These are phyloP conservation scores for Hygrophorus pudorinus DNA, from an alignment of 768 basidiomycete species.

Conservation along the genomic window DNA sequence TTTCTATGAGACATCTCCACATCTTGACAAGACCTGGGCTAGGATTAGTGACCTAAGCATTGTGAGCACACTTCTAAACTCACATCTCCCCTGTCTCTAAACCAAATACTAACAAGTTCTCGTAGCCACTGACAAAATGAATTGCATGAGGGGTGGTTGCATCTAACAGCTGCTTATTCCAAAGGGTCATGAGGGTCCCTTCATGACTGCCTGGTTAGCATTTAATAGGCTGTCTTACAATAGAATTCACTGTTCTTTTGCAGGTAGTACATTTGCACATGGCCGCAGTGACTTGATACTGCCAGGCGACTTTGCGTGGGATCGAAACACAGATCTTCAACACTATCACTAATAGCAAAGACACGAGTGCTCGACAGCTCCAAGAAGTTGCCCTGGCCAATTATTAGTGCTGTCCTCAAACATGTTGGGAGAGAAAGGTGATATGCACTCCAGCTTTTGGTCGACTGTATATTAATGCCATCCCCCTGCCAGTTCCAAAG, in stretches of 20 bases:
- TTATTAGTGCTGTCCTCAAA: neutral
- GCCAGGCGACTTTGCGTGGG: neutral
- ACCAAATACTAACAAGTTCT: no score
- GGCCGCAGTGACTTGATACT: no score
- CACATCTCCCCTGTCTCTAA: no score
- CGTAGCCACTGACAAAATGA: no score
- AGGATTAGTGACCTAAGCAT: neutral
- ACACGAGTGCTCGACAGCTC: neutral
- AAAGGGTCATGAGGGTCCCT: neutral
- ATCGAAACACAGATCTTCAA: neutral
- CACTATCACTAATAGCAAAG: neutral
- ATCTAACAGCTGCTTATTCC: neutral
- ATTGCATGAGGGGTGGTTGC: neutral
- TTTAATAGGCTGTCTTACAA: neutral
- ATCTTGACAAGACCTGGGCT: no score
- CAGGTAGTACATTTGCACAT: no score
- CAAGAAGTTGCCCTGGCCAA: neutral
- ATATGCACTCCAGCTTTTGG: neutral
- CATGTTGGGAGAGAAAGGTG: neutral
- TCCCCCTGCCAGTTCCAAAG: neutral
- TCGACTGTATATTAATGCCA: neutral
- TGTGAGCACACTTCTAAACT: neutral
- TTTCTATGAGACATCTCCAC: neutral
- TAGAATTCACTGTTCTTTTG: slow-evolving; percentile 2
- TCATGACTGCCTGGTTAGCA: neutral